A percentile compares a stretch with the other conserved stretches of the same genome.
Evolutionary conservation across 208 protist genomes (phyloP).

Genomic region (Phytomonas sp.): DNA sequence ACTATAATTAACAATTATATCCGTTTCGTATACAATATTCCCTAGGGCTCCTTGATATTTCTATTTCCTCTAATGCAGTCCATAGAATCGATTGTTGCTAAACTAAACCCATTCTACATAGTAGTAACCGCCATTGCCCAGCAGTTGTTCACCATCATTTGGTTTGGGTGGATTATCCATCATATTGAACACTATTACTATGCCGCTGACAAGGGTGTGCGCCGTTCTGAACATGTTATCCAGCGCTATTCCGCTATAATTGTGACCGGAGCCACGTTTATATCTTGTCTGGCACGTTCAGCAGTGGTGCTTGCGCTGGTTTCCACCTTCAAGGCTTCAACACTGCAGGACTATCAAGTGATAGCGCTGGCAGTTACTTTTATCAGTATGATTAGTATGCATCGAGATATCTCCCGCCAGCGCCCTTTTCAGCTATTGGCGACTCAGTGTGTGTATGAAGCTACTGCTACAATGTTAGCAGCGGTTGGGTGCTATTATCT

Average conservation of each 20-base stretch:
- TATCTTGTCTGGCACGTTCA: slow-evolving; percentile 34
- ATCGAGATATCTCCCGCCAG: slow-evolving; percentile 63
- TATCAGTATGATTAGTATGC: slow-evolving; percentile 42
- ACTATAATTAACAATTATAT: slow-evolving; percentile 1
- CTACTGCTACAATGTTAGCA: slow-evolving; percentile 47
- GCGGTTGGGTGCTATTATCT: slow-evolving; percentile 54
- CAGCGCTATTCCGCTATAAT: slow-evolving; percentile 45
- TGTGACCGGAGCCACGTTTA: slow-evolving; percentile 30
- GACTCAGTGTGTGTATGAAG: slow-evolving; percentile 65
- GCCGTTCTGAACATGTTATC: slow-evolving; percentile 63
- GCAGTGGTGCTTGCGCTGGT: slow-evolving; percentile 35
- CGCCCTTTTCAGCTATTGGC: slow-evolving; percentile 70
- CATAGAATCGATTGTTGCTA: slow-evolving; percentile 16
- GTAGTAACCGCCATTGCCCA: slow-evolving; percentile 44
- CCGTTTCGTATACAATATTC: neutral
- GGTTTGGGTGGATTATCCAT: slow-evolving; percentile 72
- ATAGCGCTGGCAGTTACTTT: slow-evolving; percentile 39
- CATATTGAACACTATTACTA: slow-evolving; percentile 64
- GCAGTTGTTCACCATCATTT: slow-evolving; percentile 60
- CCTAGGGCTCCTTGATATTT: neutral
- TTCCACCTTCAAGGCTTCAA: slow-evolving; percentile 28
- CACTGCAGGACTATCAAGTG: slow-evolving; percentile 52
- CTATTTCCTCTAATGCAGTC: slow-evolving; percentile 13
- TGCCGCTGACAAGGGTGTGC: slow-evolving; percentile 84
- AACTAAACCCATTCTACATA: slow-evolving; percentile 44